Conservation (phyloP, 228 moss, liverwort and hornwort species). For the Sphagnum fallax region DNA sequence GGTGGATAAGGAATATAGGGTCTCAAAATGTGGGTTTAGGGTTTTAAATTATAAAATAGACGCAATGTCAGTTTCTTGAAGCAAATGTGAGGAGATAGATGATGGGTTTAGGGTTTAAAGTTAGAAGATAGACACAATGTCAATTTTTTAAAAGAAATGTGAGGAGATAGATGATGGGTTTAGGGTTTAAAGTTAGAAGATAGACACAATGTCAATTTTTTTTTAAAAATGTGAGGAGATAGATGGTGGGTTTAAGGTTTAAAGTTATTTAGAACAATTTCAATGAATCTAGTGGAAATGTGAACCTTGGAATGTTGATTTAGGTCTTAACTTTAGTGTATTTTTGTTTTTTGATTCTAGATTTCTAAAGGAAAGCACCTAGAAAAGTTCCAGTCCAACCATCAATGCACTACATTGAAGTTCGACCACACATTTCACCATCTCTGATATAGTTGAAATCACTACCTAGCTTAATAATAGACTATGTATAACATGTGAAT, state of each 20-base stretch:
- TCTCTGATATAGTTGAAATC: no score
- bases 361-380: background rate
- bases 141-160: background rate
- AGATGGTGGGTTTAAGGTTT: constrained; percentile 73
- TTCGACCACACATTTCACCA: no score
- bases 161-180: constrained; percentile 24
- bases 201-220: background rate
- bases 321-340: no score
- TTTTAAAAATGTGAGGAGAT: no score
- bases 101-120: constrained; percentile 22
- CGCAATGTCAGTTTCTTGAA: background rate
- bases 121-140: background rate
- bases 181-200: background rate
- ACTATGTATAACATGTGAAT: no score
- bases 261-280: constrained; percentile 37
- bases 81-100: background rate
- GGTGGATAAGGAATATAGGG: background rate
- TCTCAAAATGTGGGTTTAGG: no score
- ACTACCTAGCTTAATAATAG: no score
- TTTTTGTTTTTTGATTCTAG: no score
- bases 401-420: constrained; percentile 9
- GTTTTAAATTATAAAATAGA: background rate
- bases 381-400: constrained; percentile 16
- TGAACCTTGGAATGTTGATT: no score
- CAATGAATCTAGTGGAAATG: no score